phyloP scores from a whole-genome alignment of 305 asterid genomes.

The Fraxinus velutina region DNA sequence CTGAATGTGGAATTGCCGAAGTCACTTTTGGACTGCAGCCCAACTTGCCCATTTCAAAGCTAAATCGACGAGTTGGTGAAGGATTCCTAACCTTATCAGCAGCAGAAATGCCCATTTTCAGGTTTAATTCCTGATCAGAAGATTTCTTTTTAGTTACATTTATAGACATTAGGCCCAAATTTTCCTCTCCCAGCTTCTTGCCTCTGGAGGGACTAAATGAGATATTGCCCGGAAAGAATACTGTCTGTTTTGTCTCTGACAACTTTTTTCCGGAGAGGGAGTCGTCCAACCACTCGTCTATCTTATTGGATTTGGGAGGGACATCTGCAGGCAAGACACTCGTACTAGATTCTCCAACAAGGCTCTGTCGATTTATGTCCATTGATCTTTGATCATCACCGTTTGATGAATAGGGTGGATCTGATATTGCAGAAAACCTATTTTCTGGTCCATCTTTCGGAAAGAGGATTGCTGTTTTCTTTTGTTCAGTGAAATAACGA shows the following conservation, averaged over 20 bases:
- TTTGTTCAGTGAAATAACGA: conserved; percentile 24
- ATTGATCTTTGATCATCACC: conserved; percentile 8
- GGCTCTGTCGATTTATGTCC: conserved; percentile 26
- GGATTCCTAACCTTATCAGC: conserved; percentile 39
- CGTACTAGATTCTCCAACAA: conserved; percentile 23
- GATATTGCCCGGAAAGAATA: conserved; percentile 21
- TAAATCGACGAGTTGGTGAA: conserved; percentile 56
- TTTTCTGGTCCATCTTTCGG: conserved; percentile 28
- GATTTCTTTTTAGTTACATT: conserved; percentile 18
- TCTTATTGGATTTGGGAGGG: conserved; percentile 21
- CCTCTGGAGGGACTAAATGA: conserved; percentile 35
- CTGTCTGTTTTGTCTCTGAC: conserved; percentile 23
- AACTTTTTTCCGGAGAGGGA: conserved; percentile 22
- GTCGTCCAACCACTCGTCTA: conserved; percentile 17
- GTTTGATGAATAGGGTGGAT: conserved; percentile 25
- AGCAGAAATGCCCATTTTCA: conserved; percentile 27
- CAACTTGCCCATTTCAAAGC: conserved; percentile 39
- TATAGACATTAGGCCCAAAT: conserved; percentile 20
- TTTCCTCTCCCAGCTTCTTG: conserved; percentile 32
- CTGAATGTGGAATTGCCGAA: conserved; percentile 21
- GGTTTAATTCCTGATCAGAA: conserved; percentile 22
- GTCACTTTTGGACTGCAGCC: conserved; percentile 40
- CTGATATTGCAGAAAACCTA: not conserved
- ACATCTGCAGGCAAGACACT: conserved; percentile 15
- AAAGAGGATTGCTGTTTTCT: conserved; percentile 20